Conservation (phyloP, 2,329 filamentous ascomycete species). For the Diaporthe caulivora region DNA sequence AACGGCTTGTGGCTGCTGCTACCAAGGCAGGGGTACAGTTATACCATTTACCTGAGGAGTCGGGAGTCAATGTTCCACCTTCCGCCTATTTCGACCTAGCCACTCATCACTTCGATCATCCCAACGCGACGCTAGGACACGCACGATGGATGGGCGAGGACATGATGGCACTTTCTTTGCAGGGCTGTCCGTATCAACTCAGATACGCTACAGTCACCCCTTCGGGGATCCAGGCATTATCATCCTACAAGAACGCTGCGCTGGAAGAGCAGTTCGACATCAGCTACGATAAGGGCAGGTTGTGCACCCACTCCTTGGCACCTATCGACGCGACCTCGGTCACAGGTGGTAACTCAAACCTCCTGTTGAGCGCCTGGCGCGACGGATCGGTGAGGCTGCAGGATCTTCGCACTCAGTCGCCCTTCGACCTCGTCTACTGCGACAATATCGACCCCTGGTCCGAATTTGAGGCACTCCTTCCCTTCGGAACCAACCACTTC, state of each 20-base stretch:
- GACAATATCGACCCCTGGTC: constrained; percentile 64
- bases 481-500: constrained; percentile 64
- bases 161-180: constrained; percentile 59
- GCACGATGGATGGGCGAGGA: constrained; percentile 61
- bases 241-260: constrained; percentile 49
- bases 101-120: constrained; percentile 33
- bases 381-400: constrained; percentile 62
- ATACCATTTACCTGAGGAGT: constrained; percentile 47
- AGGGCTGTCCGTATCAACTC: constrained; percentile 56
- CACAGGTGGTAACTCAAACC: constrained; percentile 50
- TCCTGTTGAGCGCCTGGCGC: constrained; percentile 65
- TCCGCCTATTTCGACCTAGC: constrained; percentile 42
- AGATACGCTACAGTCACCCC: constrained; percentile 61
- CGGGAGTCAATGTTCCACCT: constrained; percentile 39
- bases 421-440: constrained; percentile 62
- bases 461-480: constrained; percentile 60
- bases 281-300: constrained; percentile 42
- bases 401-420: constrained; percentile 62
- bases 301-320: constrained; percentile 58
- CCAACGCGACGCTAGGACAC: constrained; percentile 43
- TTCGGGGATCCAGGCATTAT: constrained; percentile 55
- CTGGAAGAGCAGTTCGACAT: constrained; percentile 45
- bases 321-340: constrained; percentile 53
- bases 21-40: constrained; percentile 51
- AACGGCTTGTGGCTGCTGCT: constrained; percentile 49